Base-by-base conservation (phyloP, 2,329 filamentous ascomycete genomes). In the Alternaria hordeiaustralica region DNA sequence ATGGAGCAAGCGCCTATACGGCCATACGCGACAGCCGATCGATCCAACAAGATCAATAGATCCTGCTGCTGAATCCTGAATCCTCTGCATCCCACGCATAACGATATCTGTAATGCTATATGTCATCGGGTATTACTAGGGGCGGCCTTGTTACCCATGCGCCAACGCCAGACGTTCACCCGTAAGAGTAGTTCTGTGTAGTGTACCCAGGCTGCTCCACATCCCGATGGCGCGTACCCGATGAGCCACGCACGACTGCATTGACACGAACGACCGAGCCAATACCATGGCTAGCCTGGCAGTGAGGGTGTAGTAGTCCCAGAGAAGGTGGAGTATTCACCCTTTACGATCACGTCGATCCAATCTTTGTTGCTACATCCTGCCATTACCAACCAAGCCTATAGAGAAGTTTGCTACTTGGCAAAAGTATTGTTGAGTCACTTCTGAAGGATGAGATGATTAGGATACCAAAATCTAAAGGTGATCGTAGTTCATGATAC, bases 1-100 rank as follows among this genome's bases (percentile, higher is more conserved):
- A 60, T 55, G 56, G 55, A 51, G 50, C 43, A 60, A 49, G 33
- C 53, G 10, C 21, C 20, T n/a, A 50, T 43, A 43, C 49, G 41
- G 21, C 11, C 50, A 45, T 58, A 56, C 54, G 60, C 60, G 54
- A 41, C 30, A 3, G 11, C 49, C 28, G 20, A 21, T 23, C 30
- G 23, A 41, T 20, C 30, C 20, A 23, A 36, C 20, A 10, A 41
- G 28, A 15, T 25, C 36, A 41, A 18, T 41, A 41, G 15, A 41
- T 41, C 36, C 36, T 41, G 36, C n/a, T 41, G 36, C 36, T 18
- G n/a, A 41, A 18, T 36, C 20, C 8, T 25, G 28, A 41, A 15
- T 41, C 3, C 20, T 18, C 5, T n/a, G 18, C 8, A 51, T 51
- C n/a, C 26, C 49, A 51, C 18, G 49, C 21, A 9, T 51, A 36